Base-by-base conservation (phyloP, 2,329 filamentous ascomycete species). In the Fusarium floridanum region DNA sequence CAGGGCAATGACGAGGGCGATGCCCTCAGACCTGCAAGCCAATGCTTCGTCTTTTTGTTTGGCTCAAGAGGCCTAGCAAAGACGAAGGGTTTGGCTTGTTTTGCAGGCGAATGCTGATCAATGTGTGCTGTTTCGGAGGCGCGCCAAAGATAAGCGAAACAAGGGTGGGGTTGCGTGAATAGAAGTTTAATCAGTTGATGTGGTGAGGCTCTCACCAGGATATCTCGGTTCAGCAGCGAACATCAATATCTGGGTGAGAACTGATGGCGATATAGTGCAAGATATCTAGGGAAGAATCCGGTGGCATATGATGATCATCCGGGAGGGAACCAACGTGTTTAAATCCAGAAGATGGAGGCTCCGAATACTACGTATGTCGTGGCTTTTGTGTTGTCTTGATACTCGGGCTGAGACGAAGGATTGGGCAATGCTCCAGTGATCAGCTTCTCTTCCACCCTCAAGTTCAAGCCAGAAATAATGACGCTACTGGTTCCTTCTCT, bases 1-100 rank as follows among this genome's bases (percentile, higher is more conserved):
- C 36, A 65, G 62, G 48, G 39, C 32, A 57, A 60, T 63, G 69
- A 55, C 62, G 53, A 70, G 62, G 36, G 55, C 53, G 55, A 64
- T 39, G 22, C 45, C 29, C 61, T 34, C 34, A 27, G 60, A 61
- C 60, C 36, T 67, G 39, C 56, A 48, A n/a, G 14, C 22, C 41
- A 43, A 60, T 36, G 60, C 29, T 50, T 50, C 29, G 24, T 24
- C 55, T 17, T 27, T 45, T 41, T 48, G 27, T 20, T 34, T 34
- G 20, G 20, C 11, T n/a, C 8, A 24, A 29, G 37, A 37, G 60
- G 60, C 36, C 20, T 37, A 22, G 39, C 41, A 17, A 34, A 12
- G 55, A 37, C 56, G n/a, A 48, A 43, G 11, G 43, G n/a, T 22
- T 16, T 20, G 24, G 10, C 36, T 66, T 41, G 36, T 37, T 61